Evolutionary conservation across 2,329 filamentous ascomycete genomes (phyloP).

Genomic region (Xylaria sp.): DNA sequence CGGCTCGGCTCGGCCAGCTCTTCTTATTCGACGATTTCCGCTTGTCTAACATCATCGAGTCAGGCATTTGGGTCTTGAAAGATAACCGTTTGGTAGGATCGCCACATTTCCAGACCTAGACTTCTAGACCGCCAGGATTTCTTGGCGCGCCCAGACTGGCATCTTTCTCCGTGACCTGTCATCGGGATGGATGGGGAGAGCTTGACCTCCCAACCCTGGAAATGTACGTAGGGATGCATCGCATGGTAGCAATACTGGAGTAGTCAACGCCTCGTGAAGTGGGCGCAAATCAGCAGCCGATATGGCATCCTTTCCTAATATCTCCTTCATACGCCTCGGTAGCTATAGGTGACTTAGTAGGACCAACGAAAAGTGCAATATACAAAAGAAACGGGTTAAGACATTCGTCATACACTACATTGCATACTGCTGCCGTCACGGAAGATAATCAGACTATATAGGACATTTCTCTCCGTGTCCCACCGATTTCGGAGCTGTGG

Average conservation of each 20-base stretch:
- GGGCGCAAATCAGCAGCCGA: constrained; percentile 11
- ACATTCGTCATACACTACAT: background rate
- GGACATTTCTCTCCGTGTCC: background rate
- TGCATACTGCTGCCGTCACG: background rate
- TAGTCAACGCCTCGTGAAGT: constrained; percentile 24
- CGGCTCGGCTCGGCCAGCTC: constrained; percentile 16
- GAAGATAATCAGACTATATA: background rate
- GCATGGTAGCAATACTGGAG: background rate
- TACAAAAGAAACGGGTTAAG: background rate
- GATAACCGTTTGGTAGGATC: constrained; percentile 18
- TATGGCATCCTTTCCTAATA: background rate
- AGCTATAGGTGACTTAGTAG: background rate
- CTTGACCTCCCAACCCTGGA: constrained; percentile 8
- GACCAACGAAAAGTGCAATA: constrained; percentile 9
- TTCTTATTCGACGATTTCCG: constrained; percentile 3
- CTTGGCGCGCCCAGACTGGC: constrained; percentile 31
- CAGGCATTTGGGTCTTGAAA: background rate
- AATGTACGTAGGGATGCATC: background rate
- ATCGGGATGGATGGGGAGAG: constrained; percentile 1
- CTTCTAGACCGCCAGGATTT: constrained; percentile 26
- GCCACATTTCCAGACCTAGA: constrained; percentile 21
- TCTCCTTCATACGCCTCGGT: constrained; percentile 7
- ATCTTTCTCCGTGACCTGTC: constrained; percentile 25
- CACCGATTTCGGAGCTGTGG: constrained; percentile 7
- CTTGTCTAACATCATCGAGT: constrained; percentile 16